phyloP scores from a whole-genome alignment of 1,284 basidiomycete genomes.

The Trichosporon coremiiforme region DNA sequence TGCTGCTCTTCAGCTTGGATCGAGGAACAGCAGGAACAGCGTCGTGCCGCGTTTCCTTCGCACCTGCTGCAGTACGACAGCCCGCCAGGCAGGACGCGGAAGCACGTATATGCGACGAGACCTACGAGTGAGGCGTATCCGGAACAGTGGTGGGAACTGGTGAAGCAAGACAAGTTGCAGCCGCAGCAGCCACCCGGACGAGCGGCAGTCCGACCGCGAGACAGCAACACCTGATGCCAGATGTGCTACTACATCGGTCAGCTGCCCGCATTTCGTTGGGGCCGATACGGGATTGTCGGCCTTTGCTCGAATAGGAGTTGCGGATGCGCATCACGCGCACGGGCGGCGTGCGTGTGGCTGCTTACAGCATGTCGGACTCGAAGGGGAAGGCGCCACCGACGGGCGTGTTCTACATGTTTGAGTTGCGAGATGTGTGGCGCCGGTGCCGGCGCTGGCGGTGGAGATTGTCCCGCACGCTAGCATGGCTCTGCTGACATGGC shows the following conservation, averaged over 20 bases:
- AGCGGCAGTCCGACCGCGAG: neutral
- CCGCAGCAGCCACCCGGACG: neutral
- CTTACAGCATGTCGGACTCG: neutral
- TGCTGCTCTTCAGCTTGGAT: neutral
- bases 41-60: neutral
- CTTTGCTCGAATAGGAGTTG: neutral
- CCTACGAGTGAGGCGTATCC: neutral
- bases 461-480: neutral
- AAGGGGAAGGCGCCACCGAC: conserved; percentile 6
- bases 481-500: neutral
- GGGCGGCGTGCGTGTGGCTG: neutral
- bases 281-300: neutral
- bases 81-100: neutral
- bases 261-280: neutral
- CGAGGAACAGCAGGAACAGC: neutral
- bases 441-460: neutral
- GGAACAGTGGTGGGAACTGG: neutral
- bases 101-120: neutral
- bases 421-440: neutral
- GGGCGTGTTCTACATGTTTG: neutral
- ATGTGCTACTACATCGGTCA: neutral
- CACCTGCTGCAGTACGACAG: too few relatives aligned
- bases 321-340: neutral
- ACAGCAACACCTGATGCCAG: neutral
- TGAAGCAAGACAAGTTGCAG: neutral